A percentile compares a stretch with the other conserved stretches of the same genome.
Evolutionary conservation across 306 rosid genomes (phyloP).

Genomic region (Astragalus membranaceus): DNA sequence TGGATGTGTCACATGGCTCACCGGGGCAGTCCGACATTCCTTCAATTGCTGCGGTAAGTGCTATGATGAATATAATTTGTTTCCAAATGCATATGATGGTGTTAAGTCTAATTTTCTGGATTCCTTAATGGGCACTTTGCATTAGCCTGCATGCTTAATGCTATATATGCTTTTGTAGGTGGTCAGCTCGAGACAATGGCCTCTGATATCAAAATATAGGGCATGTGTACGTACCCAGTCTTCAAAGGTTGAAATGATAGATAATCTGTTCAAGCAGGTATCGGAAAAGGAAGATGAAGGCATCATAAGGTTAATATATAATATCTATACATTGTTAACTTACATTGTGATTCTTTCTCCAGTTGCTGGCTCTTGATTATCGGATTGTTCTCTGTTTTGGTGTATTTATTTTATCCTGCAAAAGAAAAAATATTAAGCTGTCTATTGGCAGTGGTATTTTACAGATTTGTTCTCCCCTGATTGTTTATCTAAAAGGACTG

Average conservation of each 20-base stretch:
- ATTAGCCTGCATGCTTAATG: background rate
- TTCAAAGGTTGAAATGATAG: constrained; percentile 88
- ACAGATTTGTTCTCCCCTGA: background rate
- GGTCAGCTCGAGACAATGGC: constrained; percentile 91
- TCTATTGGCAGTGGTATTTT: background rate
- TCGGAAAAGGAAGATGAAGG: constrained; percentile 83
- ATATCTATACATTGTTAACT: background rate
- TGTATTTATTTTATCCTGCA: background rate
- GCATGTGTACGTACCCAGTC: constrained; percentile 92
- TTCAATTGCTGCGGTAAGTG: constrained; percentile 84
- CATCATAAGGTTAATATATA: constrained; percentile 55
- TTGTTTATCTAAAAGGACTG: no score
- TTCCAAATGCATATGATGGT: background rate
- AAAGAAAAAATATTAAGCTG: background rate
- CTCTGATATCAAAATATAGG: constrained; percentile 79
- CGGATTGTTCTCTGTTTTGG: background rate
- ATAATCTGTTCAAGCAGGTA: constrained; percentile 60
- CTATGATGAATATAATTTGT: background rate
- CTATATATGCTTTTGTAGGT: constrained; percentile 43
- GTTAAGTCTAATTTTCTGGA: background rate
- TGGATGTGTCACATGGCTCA: constrained; percentile 99
- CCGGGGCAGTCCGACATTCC: constrained; percentile 92
- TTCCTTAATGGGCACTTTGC: background rate
- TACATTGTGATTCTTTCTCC: no score
- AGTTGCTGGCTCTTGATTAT: background rate